Percentiles rank a stretch among this genome's conserved stretches.
phyloP scores from a whole-genome alignment of 2,329 filamentous ascomycete genomes.

The Ceratocystis diversiconidia region DNA sequence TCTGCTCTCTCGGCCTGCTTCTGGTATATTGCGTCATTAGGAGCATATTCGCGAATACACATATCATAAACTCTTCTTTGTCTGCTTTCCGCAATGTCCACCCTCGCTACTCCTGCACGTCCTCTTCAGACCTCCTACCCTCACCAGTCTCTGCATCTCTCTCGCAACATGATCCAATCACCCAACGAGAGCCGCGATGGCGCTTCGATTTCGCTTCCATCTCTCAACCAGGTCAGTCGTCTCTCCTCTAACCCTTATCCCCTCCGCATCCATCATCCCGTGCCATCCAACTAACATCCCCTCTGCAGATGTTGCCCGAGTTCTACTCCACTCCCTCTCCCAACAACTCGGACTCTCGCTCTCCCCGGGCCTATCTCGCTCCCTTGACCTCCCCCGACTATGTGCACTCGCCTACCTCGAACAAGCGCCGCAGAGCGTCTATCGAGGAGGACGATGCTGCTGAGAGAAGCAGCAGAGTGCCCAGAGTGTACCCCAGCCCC shows the following conservation, averaged over 20 bases:
- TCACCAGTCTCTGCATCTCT: constrained; percentile 29
- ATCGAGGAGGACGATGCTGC: constrained; percentile 27
- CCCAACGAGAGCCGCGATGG: constrained; percentile 29
- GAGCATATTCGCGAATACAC: background rate
- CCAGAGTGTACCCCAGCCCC: constrained; percentile 32
- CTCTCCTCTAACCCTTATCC: background rate
- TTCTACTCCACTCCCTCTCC: constrained; percentile 25
- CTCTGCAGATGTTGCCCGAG: constrained; percentile 24
- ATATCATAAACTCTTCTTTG: background rate
- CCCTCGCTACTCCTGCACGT: constrained; percentile 18
- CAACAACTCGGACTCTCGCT: constrained; percentile 24
- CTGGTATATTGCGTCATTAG: no score
- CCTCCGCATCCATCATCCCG: background rate
- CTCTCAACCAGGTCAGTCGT: constrained; percentile 37
- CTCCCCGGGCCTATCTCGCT: constrained; percentile 25
- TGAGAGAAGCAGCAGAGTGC: constrained; percentile 32
- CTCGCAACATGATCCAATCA: constrained; percentile 32
- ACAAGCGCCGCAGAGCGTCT: constrained; percentile 35
- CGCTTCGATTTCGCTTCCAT: constrained; percentile 33
- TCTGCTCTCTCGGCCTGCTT: background rate
- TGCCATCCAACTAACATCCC: background rate
- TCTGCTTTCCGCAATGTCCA: constrained; percentile 27
- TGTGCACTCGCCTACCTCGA: constrained; percentile 32
- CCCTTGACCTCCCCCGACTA: constrained; percentile 33
- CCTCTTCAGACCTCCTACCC: background rate